Conservation (phyloP, 164 flowering plant species). For the Hamamelis virginiana region DNA sequence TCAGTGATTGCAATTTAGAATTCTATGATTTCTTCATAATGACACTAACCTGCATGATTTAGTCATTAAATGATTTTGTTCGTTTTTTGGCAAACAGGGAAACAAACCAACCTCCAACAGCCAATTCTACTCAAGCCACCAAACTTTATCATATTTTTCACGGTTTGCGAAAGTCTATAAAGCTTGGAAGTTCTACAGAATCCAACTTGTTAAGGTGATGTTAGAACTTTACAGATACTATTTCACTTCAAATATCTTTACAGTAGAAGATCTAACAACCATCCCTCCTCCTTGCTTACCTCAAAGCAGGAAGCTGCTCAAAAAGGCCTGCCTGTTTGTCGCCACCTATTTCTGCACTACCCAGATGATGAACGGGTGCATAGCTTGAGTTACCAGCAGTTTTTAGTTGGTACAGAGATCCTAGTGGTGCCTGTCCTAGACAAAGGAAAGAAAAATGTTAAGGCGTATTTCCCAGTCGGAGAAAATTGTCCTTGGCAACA, state of each 20-base stretch:
- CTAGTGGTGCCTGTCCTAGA: slow-evolving; percentile 79
- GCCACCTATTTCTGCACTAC: slow-evolving; percentile 79
- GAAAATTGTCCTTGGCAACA: slow-evolving; percentile 63
- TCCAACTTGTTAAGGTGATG: slow-evolving; percentile 71
- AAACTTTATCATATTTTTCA: slow-evolving; percentile 70
- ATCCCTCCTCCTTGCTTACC: not conserved
- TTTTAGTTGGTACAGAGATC: slow-evolving; percentile 78
- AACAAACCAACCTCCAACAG: slow-evolving; percentile 72
- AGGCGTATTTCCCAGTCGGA: slow-evolving; percentile 65
- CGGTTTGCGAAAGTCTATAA: slow-evolving; percentile 78
- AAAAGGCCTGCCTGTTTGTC: slow-evolving; percentile 72
- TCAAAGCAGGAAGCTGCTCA: slow-evolving; percentile 60
- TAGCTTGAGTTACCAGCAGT: slow-evolving; percentile 62
- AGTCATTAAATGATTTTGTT: not conserved
- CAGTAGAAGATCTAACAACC: slow-evolving; percentile 5
- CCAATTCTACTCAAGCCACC: slow-evolving; percentile 75
- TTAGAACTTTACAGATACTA: not conserved
- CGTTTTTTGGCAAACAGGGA: slow-evolving; percentile 44
- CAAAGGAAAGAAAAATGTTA: slow-evolving; percentile 59
- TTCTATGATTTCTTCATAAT: no score
- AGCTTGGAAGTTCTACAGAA: slow-evolving; percentile 83
- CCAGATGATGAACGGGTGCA: slow-evolving; percentile 65
- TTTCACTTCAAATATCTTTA: not conserved
- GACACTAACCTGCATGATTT: no score
- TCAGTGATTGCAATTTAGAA: no score